Conservation (phyloP, 179 eudicot species). For the Monotropa hypopitys region DNA sequence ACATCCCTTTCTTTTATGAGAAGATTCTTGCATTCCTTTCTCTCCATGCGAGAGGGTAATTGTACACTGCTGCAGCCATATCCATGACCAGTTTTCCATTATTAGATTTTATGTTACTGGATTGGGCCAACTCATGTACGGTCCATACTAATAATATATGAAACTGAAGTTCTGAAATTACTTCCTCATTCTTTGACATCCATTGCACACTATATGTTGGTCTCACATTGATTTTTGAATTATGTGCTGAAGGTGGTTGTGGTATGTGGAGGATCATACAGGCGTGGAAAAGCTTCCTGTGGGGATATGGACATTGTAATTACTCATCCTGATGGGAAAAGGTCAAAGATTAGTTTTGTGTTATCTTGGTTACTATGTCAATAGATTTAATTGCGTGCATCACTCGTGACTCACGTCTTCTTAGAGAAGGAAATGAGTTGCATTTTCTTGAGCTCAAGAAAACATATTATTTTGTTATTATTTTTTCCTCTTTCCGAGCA, state of each 20-base stretch:
- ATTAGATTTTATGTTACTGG: neutral
- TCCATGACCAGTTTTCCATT: neutral
- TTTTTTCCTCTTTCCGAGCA: neutral
- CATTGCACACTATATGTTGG: neutral
- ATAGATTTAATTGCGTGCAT: neutral
- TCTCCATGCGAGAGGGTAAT: neutral
- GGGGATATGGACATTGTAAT: conserved; percentile 88
- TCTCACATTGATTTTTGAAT: neutral
- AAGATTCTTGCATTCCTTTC: neutral
- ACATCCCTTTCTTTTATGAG: neutral
- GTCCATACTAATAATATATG: neutral
- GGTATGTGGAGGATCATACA: conserved; percentile 87
- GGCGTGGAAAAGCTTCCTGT: conserved; percentile 88
- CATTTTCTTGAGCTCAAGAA: neutral
- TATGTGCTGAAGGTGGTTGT: conserved; percentile 40
- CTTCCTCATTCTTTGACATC: neutral
- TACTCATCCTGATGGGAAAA: conserved; percentile 90
- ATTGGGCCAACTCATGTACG: neutral
- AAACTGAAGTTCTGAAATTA: neutral
- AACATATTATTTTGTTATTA: neutral
- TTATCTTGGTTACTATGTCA: neutral
- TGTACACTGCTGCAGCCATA: neutral
- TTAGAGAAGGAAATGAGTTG: neutral
- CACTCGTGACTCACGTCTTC: neutral
- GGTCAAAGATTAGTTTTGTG: conserved; percentile 22